phyloP scores from a whole-genome alignment of 2,329 filamentous ascomycete species.

The Penicillium capsulatum region DNA sequence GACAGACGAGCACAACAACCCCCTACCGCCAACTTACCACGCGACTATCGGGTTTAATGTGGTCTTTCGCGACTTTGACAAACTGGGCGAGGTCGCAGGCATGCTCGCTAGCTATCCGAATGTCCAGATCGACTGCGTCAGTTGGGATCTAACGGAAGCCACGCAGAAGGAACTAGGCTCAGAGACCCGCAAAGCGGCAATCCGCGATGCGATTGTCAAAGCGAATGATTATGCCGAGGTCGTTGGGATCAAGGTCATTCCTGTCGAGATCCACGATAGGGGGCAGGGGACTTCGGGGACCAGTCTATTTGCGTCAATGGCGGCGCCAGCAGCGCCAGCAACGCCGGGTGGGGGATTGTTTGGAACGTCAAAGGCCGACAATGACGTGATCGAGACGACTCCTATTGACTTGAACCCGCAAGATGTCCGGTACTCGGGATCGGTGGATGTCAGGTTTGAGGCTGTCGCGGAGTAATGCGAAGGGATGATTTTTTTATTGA shows the following conservation, averaged over 20 bases:
- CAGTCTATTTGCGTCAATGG: no score
- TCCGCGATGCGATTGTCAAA: constrained; percentile 17
- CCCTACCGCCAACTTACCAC: constrained; percentile 2
- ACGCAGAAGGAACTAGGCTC: constrained; percentile 10
- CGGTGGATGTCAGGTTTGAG: constrained; percentile 3
- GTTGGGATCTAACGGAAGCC: constrained; percentile 16
- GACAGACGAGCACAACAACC: background rate
- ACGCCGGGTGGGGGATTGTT: background rate
- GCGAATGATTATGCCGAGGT: constrained; percentile 14
- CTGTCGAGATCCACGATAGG: constrained; percentile 3
- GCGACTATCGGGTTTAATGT: constrained; percentile 11
- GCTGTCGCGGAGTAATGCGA: background rate
- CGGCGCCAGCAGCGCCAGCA: background rate
- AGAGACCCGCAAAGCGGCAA: constrained; percentile 11
- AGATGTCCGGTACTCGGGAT: constrained; percentile 1
- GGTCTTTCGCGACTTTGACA: constrained; percentile 17
- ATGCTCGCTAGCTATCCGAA: constrained; percentile 7
- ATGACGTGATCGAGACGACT: no score
- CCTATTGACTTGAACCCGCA: constrained; percentile 5
- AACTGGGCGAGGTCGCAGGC: constrained; percentile 12
- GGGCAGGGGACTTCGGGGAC: background rate
- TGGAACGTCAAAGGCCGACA: background rate
- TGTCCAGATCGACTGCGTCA: constrained; percentile 12
- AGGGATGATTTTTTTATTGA: no score
- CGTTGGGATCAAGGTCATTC: constrained; percentile 10